Evolutionary conservation across 352 stramenopile genomes (phyloP).

Genomic region (Halophytophthora polymorphica): DNA sequence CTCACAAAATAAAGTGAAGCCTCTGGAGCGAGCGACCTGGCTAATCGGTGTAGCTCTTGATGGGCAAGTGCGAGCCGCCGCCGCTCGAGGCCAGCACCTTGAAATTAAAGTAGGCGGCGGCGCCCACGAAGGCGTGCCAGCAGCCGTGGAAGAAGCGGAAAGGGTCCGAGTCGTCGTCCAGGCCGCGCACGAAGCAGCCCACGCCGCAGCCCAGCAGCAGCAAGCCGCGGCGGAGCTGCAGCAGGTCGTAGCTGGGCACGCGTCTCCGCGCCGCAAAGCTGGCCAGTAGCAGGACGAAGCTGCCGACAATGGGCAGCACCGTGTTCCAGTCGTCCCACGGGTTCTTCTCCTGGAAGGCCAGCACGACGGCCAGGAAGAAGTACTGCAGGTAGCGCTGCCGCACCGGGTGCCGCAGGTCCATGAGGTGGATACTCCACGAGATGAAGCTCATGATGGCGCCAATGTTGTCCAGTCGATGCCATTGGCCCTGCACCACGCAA

Average conservation of each 20-base stretch:
- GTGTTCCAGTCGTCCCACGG: slow-evolving; percentile 71
- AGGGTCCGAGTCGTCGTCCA: slow-evolving; percentile 73
- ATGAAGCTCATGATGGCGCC: slow-evolving; percentile 83
- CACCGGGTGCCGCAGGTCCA: slow-evolving; percentile 47
- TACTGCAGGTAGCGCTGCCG: slow-evolving; percentile 66
- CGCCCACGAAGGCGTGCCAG: slow-evolving; percentile 75
- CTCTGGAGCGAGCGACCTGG: slow-evolving; percentile 3
- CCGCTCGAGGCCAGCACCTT: slow-evolving; percentile 36
- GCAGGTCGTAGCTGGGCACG: slow-evolving; percentile 53
- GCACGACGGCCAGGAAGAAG: slow-evolving; percentile 54
- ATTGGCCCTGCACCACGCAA: slow-evolving; percentile 43
- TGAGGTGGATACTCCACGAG: slow-evolving; percentile 71
- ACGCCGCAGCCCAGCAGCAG: slow-evolving; percentile 46
- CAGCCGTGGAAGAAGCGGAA: slow-evolving; percentile 83
- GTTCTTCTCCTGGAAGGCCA: slow-evolving; percentile 76
- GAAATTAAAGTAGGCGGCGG: slow-evolving; percentile 73
- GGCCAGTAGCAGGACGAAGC: slow-evolving; percentile 39
- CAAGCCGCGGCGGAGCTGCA: slow-evolving; percentile 43
- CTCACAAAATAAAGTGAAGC: too few relatives aligned
- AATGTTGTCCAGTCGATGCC: slow-evolving; percentile 81
- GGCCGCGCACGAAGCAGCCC: slow-evolving; percentile 53
- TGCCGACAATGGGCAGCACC: slow-evolving; percentile 37
- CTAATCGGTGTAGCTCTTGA: slow-evolving; percentile 31
- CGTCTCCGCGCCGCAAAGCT: slow-evolving; percentile 38
- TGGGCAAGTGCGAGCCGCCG: slow-evolving; percentile 27